Percentiles rank a stretch among this genome's conserved stretches.
Conservation (phyloP, 202 grass and related monocot genomes). For the Panicum virgatum region DNA sequence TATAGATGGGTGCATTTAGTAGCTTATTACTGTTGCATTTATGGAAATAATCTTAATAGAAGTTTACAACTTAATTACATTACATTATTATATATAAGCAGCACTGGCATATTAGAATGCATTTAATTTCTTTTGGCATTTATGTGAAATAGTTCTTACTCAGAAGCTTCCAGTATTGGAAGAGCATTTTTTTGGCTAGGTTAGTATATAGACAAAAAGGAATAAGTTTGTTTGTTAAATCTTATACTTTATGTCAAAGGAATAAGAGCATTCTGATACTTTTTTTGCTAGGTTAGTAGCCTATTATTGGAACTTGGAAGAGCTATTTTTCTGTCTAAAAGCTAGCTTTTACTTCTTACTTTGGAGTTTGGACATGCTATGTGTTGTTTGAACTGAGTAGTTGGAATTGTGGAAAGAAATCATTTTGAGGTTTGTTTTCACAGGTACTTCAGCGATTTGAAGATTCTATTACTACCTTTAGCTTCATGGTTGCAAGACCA, state of each 20-base stretch:
- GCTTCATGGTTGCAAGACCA: conserved; percentile 47
- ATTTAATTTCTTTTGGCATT: conserved; percentile 9
- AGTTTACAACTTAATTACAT: neutral
- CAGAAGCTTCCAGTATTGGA: neutral
- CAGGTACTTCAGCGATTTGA: conserved; percentile 45
- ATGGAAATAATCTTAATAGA: neutral
- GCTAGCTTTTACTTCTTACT: conserved; percentile 22
- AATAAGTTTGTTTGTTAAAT: conserved; percentile 4
- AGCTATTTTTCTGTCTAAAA: conserved; percentile 21
- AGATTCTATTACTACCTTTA: conserved; percentile 23
- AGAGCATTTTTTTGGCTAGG: neutral
- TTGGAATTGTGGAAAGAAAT: neutral
- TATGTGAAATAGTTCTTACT: conserved; percentile 13
- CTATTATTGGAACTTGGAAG: too few species aligned
- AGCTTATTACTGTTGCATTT: conserved; percentile 35
- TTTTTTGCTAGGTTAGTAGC: too few species aligned
- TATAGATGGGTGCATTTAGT: conserved; percentile 25
- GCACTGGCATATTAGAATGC: neutral
- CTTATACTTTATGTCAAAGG: conserved; percentile 2
- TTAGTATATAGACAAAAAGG: conserved; percentile 9
- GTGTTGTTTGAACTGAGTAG: neutral
- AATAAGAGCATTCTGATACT: too few species aligned
- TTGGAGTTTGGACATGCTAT: neutral
- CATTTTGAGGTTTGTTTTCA: conserved; percentile 11
- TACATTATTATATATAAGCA: conserved; percentile 4